Evolutionary conservation across 345 rosid genomes (phyloP).

Genomic region (Citrus reticulata): DNA sequence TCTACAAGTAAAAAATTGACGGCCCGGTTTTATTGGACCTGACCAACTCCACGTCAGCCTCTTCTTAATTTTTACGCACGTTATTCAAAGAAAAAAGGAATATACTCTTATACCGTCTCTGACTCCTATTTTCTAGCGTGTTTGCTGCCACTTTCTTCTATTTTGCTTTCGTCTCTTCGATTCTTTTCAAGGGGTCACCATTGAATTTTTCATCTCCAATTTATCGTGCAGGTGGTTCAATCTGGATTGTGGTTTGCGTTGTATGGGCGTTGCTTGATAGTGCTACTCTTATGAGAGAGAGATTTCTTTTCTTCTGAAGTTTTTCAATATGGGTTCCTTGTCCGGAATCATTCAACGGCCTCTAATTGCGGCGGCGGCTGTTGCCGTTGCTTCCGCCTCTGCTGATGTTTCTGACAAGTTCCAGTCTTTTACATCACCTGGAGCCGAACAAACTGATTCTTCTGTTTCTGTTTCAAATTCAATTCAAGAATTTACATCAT

Average conservation of each 20-base stretch:
- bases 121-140: background rate
- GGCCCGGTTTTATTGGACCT: conserved; percentile 24
- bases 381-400: conserved; percentile 73
- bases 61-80: background rate
- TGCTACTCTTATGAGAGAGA: conserved; percentile 26
- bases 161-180: background rate
- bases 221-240: conserved; percentile 18
- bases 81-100: too few relatives aligned
- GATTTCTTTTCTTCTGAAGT: conserved; percentile 9
- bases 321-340: conserved; percentile 63
- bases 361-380: conserved; percentile 76
- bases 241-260: background rate
- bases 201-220: background rate
- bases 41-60: background rate
- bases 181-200: background rate
- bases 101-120: background rate
- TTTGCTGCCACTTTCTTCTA: too few relatives aligned
- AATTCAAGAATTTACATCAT: conserved; percentile 27
- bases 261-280: conserved; percentile 6
- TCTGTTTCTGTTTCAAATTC: conserved; percentile 32
- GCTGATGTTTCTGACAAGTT: conserved; percentile 59
- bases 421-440: conserved; percentile 34
- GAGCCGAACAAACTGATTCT: conserved; percentile 26
- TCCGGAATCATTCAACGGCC: conserved; percentile 83
- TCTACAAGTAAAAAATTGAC: conserved; percentile 13